Base-by-base conservation (phyloP, 768 basidiomycete genomes). In the Rhodotorula paludigena region DNA sequence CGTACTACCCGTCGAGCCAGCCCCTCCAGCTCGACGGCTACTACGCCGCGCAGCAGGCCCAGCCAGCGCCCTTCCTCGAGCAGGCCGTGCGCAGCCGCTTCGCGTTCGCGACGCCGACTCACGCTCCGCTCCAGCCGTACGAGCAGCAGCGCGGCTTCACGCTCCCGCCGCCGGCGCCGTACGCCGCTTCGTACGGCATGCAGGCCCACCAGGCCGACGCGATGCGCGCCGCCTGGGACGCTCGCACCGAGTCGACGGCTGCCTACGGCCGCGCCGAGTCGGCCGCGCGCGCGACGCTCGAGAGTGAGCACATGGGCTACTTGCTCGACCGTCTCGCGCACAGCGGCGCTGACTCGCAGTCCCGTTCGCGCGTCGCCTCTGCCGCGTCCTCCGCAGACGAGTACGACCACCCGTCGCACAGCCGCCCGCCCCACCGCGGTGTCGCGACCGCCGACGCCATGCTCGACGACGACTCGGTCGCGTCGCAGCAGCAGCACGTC, bases 71-170 rank as follows among this genome's bases (percentile, higher is more conserved):
- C n/a, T 48, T n/a, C n/a, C n/a, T 62, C 49, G 66, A 54, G n/a
- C 57, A 68, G 41, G 57, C 57, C n/a, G 28, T 59, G 28, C 61
- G 67, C 41, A 68, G 67, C 48, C 67, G 67, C 42, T 68, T 68
- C 47, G 61, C 67, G 32, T 68, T 68, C 53, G 67, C 67, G 36
- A 45, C 61, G 23, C n/a, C 42, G 49, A 36, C 53, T 15, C 44
- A 33, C 25, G 44, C 42, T 38, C 67, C 57, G 15, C 33, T 36
- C 33, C 32, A 57, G 49, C 47, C 57, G 45, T n/a, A 42, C n/a
- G 48, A 28, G n/a, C 55, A 42, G n/a, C n/a, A n/a, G n/a, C n/a
- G n/a, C n/a, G n/a, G n/a, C 41, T 68, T 63, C 53, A 49, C 52
- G 16, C 51, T 68, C 25, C 67, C 67, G 58, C 62, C 67, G 18